phyloP scores from a whole-genome alignment of 805 yeast genomes.

The Jamesozyma lodderae region DNA sequence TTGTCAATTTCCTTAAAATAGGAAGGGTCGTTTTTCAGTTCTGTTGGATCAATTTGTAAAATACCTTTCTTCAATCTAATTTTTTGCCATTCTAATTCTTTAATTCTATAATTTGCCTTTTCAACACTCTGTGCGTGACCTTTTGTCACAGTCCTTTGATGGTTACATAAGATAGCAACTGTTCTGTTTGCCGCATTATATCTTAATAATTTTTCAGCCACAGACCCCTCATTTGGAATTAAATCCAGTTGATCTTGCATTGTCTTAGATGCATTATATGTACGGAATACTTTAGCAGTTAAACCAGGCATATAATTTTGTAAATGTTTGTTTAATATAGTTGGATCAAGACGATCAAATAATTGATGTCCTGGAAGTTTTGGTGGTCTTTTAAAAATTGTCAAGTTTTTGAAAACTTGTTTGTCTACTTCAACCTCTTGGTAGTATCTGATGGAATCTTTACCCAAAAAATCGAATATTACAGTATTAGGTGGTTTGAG shows the following conservation, averaged over 20 bases:
- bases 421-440: constrained; percentile 87
- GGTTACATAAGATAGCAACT: constrained; percentile 93
- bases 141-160: constrained; percentile 86
- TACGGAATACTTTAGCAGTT: constrained; percentile 95
- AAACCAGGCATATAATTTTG: constrained; percentile 87
- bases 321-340: constrained; percentile 72
- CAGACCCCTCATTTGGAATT: constrained; percentile 79
- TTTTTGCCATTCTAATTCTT: constrained; percentile 80
- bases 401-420: constrained; percentile 85
- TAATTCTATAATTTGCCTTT: constrained; percentile 65
- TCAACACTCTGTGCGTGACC: constrained; percentile 74
- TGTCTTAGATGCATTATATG: constrained; percentile 90
- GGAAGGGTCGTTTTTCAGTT: constrained; percentile 41
- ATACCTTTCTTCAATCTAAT: constrained; percentile 65
- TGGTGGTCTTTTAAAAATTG: constrained; percentile 80
- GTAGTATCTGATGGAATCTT: constrained; percentile 83
- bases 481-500: constrained; percentile 79
- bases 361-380: constrained; percentile 87
- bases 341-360: constrained; percentile 83
- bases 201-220: constrained; percentile 75
- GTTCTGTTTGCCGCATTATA: constrained; percentile 94
- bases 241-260: constrained; percentile 91
- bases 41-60: constrained; percentile 48
- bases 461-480: constrained; percentile 88
- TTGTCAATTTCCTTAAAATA: constrained; percentile 64